Evolutionary conservation across 257 asterid genomes (phyloP).

Genomic region (Solanum ahanhuiri): DNA sequence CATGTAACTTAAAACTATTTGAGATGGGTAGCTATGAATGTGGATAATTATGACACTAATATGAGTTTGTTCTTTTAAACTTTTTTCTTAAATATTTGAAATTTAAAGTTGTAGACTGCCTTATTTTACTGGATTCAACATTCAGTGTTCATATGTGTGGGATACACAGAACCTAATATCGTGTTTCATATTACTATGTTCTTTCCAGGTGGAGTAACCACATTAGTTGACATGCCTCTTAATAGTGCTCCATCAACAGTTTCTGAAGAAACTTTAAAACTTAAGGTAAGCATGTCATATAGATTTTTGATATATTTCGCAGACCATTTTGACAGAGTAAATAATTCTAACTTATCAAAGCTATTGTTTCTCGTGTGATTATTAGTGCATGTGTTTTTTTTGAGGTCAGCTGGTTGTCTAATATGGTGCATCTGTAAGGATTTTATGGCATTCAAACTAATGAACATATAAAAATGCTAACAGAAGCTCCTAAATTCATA

Average conservation of each 20-base stretch:
- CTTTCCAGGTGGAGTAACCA: constrained; percentile 79
- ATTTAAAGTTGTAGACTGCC: neutral
- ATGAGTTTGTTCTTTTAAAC: neutral
- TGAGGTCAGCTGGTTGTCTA: neutral
- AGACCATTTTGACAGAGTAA: neutral
- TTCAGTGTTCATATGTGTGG: neutral
- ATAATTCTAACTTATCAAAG: neutral
- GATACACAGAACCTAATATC: neutral
- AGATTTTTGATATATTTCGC: neutral
- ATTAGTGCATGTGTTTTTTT: neutral
- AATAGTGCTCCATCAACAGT: constrained; percentile 82
- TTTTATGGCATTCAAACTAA: neutral
- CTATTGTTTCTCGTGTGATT: neutral
- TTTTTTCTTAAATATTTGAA: neutral
- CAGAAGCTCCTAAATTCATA: neutral
- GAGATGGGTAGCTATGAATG: neutral
- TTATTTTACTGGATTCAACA: neutral
- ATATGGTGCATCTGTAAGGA: neutral
- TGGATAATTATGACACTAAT: neutral
- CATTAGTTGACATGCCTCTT: constrained; percentile 94
- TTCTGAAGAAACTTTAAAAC: constrained; percentile 72
- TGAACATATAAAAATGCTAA: neutral
- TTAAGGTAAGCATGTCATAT: constrained; percentile 43
- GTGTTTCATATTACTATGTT: neutral
- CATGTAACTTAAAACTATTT: neutral